Base-by-base conservation (phyloP, 805 yeast species). In the Yamadazyma paraphyllophila region DNA sequence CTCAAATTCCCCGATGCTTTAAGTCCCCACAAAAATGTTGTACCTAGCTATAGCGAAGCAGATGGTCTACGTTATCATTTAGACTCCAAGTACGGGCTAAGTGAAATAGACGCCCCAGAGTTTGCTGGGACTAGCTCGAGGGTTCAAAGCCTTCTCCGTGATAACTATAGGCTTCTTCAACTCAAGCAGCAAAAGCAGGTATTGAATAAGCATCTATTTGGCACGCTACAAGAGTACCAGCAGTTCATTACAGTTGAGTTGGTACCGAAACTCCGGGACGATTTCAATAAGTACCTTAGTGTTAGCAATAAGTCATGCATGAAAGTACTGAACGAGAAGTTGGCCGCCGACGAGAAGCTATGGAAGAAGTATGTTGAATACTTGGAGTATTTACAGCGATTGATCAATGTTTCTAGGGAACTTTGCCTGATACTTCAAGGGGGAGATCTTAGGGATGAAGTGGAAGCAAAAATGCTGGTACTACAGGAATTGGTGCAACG, bases 191-290 rank as follows among this genome's bases (percentile, higher is more conserved):
- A 43, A 17, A 62, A 62, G 17, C 42, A 25, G 9, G 37, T 31
- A n/a, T 57, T 52, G 26, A 70, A 69, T 46, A 20, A 44, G 16
- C 53, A 65, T 27, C 48, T 67, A 6, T 44, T 54, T 12, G 41
- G 48, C 27, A 47, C 66, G 0, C 47, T 64, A 11, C 45, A 53
- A 15, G 58, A 58, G 16, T 71, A 69, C 52, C 72, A 69, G 42
- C 41, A 37, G 16, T 57, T 65, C n/a, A 53, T 69, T 3, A 45
- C 57, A 2, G 54, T 50, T 11, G 54, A 54, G 15, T 48, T 69
- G 8, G 37, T 67, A 8, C 74, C 74, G 1, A 44, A 48, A 25
- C 52, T 69, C 16, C 49, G 69, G 12, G 38, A 43, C 14, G 66
- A 63, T 38, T 44, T 46, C 27, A 16, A 33, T 4, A 14, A 32